These are phyloP conservation scores for Globisporangium nodosum DNA, from an alignment of 352 stramenopile genomes.

Conservation along the genomic window DNA sequence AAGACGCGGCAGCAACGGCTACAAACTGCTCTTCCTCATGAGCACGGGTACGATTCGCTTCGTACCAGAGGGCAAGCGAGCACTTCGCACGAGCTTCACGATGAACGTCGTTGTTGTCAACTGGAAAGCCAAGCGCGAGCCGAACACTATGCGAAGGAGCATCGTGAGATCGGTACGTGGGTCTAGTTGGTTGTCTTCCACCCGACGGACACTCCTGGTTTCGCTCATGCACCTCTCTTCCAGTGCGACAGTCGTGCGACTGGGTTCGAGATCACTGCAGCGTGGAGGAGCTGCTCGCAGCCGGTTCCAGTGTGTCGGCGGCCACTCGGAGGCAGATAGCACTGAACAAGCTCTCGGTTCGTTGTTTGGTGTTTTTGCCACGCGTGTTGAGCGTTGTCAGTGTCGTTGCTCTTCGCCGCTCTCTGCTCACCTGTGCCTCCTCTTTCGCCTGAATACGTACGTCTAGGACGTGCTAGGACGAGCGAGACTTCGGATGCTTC, in stretches of 20 bases:
- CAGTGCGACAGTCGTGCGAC: slow-evolving; percentile 16
- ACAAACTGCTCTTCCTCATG: slow-evolving; percentile 7
- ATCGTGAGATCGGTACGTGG: slow-evolving; percentile 6
- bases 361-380: neutral
- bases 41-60: neutral
- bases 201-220: neutral
- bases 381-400: neutral
- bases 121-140: neutral
- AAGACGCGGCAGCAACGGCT: neutral
- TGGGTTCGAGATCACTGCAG: slow-evolving; percentile 50
- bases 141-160: neutral
- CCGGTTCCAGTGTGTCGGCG: slow-evolving; percentile 9
- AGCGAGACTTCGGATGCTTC: slow-evolving; percentile 1
- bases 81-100: neutral
- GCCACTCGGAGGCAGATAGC: slow-evolving; percentile 33
- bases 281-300: slow-evolving; percentile 28
- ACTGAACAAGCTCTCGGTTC: slow-evolving; percentile 32
- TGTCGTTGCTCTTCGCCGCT: neutral
- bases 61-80: neutral
- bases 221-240: neutral
- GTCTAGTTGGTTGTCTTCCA: neutral
- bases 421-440: neutral
- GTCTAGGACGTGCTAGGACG: slow-evolving; percentile 15
- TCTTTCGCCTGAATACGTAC: neutral
- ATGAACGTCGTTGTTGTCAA: neutral